Conservation (phyloP, 441 rosid genomes). For the Arabidopsis lyrata region DNA sequence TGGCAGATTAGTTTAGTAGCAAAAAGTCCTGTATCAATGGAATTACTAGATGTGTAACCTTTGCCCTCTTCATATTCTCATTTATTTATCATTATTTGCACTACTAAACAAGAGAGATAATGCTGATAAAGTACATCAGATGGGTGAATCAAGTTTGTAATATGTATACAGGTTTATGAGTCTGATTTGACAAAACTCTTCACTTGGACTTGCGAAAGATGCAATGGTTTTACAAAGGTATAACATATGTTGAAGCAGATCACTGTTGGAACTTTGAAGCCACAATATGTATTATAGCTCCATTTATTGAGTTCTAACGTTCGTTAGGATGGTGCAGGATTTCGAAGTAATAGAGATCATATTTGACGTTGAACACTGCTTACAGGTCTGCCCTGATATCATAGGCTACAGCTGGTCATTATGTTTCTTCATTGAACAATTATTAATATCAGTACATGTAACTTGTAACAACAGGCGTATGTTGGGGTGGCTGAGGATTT, state of each 20-base stretch:
- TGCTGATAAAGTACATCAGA: background rate
- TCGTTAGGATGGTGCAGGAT: conserved; percentile 61
- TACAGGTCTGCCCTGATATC: conserved; percentile 62
- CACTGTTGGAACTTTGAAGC: conserved; percentile 22
- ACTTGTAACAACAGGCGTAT: conserved; percentile 63
- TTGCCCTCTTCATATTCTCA: conserved; percentile 12
- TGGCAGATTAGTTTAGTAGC: background rate
- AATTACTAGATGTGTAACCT: conserved; percentile 2
- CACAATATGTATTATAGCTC: conserved; percentile 1
- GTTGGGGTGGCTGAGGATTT: conserved; percentile 92
- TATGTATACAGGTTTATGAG: conserved; percentile 71
- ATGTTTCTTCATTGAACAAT: background rate
- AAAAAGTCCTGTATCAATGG: background rate
- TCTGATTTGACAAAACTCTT: conserved; percentile 83
- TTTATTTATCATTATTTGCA: background rate
- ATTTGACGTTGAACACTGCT: conserved; percentile 80
- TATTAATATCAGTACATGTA: conserved; percentile 24
- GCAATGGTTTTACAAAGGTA: conserved; percentile 80
- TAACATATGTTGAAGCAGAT: conserved; percentile 15
- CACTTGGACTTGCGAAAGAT: conserved; percentile 88
- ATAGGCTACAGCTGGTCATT: conserved; percentile 5
- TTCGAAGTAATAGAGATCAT: conserved; percentile 84
- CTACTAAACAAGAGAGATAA: background rate
- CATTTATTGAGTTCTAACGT: conserved; percentile 20
- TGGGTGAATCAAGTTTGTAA: conserved; percentile 34